Evolutionary conservation across 345 rosid genomes (phyloP).

Genomic region (Moringa oleifera): DNA sequence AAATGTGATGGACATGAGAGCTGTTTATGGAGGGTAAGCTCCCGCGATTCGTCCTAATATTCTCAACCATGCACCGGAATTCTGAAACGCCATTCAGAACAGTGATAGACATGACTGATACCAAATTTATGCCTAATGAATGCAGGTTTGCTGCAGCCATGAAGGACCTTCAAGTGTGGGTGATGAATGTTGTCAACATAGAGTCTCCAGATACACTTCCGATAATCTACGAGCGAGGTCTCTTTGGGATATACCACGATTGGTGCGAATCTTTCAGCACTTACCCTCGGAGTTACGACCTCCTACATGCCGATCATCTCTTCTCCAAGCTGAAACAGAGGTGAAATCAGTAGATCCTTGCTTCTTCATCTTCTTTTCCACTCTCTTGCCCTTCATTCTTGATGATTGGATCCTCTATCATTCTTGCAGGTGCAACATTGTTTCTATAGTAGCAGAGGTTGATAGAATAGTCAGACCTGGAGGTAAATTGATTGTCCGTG

Average conservation of each 20-base stretch:
- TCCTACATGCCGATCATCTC: slow-evolving; percentile 88
- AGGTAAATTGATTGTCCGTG: slow-evolving; percentile 76
- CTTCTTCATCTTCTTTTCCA: neutral
- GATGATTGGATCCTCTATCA: neutral
- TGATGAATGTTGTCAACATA: slow-evolving; percentile 69
- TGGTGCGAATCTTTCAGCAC: slow-evolving; percentile 96
- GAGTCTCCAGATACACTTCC: slow-evolving; percentile 90
- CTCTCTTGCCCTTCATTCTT: neutral
- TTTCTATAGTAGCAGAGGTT: slow-evolving; percentile 79
- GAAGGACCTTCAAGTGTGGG: slow-evolving; percentile 74
- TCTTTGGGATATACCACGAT: slow-evolving; percentile 86
- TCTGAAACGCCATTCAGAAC: neutral
- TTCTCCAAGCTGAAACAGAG: slow-evolving; percentile 73
- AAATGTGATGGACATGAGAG: slow-evolving; percentile 94
- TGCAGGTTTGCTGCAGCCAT: slow-evolving; percentile 85
- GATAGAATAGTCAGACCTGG: slow-evolving; percentile 93
- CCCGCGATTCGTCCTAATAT: neutral
- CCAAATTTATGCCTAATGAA: neutral
- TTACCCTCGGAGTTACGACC: slow-evolving; percentile 78
- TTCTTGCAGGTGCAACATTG: slow-evolving; percentile 67
- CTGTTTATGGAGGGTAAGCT: slow-evolving; percentile 84
- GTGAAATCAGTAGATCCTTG: slow-evolving; percentile 19
- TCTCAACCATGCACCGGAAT: neutral
- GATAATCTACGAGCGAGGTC: slow-evolving; percentile 82
- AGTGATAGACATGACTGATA: no score